Conservation (phyloP, 805 yeast genomes). For the Candida palmyrensis region DNA sequence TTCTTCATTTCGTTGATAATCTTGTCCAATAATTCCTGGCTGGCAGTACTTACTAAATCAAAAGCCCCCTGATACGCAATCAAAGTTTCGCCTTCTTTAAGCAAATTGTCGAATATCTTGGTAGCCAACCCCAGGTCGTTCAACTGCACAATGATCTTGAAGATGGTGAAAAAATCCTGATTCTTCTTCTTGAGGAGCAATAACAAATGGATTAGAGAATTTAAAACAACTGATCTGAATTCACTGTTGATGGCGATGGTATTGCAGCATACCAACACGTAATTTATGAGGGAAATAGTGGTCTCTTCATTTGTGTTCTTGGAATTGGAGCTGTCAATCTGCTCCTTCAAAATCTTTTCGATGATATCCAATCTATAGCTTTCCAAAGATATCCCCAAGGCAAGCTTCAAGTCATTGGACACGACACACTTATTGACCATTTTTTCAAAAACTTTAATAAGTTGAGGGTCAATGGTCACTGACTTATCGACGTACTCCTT, state of each 20-base stretch:
- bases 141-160: conserved; percentile 83
- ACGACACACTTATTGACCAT: conserved; percentile 80
- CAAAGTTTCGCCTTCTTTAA: conserved; percentile 45
- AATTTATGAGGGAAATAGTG: conserved; percentile 55
- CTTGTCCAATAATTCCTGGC: conserved; percentile 76
- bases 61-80: conserved; percentile 92
- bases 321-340: conserved; percentile 19
- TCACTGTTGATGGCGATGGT: conserved; percentile 56
- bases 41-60: conserved; percentile 85
- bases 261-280: conserved; percentile 70
- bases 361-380: conserved; percentile 82
- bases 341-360: conserved; percentile 46
- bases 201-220: conserved; percentile 56
- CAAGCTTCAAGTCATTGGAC: conserved; percentile 69
- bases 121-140: conserved; percentile 72
- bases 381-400: conserved; percentile 88
- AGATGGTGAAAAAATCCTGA: conserved; percentile 79
- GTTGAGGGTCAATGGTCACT: conserved; percentile 49
- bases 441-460: conserved; percentile 69
- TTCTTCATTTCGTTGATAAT: conserved; percentile 39
- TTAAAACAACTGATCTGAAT: conserved; percentile 64
- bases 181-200: conserved; percentile 42
- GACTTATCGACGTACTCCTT: conserved; percentile 22
- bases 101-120: conserved; percentile 57
- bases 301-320: conserved; percentile 54